Conservation (phyloP, 257 asterid genomes). For the Scutellaria baicalensis region DNA sequence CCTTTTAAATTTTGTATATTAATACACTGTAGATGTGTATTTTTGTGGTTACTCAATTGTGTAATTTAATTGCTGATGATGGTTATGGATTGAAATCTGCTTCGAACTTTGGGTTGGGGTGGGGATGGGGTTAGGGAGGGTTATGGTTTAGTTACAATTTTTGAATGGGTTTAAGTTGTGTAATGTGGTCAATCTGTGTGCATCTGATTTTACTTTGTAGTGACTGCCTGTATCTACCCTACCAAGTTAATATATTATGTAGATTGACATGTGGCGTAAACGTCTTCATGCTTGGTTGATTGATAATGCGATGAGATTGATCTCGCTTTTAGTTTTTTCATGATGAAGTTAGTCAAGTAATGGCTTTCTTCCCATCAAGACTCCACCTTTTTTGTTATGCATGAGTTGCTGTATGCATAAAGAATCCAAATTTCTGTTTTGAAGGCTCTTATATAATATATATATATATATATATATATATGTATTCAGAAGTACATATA, state of each 20-base stretch:
- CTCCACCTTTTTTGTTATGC: no score
- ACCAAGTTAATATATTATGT: neutral
- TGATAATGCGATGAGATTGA: neutral
- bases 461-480: no score
- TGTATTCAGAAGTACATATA: no score
- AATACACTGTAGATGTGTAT: neutral
- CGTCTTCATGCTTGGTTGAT: neutral
- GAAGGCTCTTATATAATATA: no score
- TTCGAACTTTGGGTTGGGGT: neutral
- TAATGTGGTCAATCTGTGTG: neutral
- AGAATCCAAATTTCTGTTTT: no score
- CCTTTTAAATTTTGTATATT: neutral
- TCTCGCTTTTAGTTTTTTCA: neutral
- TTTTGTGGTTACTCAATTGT: neutral
- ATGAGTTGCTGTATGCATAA: no score
- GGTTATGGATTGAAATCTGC: neutral
- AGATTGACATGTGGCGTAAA: neutral
- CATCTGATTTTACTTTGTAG: neutral
- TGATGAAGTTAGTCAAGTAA: no score
- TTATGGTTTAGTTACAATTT: neutral
- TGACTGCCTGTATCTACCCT: neutral
- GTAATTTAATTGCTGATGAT: constrained; percentile 3
- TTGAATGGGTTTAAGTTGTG: neutral
- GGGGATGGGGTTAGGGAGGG: neutral
- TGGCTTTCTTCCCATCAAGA: no score